Evolutionary conservation across 1,139 yeast species (phyloP), one percentile per base, ranked within the genome.

Genomic region (Suhomyces anneliseae): DNA sequence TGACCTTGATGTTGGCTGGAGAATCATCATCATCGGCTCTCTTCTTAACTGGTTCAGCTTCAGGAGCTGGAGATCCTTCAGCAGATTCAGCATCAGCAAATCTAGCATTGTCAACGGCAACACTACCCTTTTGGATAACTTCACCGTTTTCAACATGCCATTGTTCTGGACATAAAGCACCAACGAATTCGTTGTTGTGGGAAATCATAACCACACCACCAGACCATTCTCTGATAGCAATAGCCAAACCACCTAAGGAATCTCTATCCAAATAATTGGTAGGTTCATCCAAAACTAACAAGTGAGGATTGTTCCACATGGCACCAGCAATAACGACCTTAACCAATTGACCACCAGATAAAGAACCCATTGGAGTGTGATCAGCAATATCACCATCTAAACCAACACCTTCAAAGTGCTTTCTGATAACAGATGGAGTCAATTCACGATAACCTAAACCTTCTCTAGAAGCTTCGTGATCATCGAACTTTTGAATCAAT

Each of bases 231-330:
- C 97, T 85, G 63, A 93, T 93, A 46, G 99, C 99, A 59, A 92
- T 83, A 15, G 99, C 98, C 57, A 93, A 79, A 42, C 98, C 99
- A 64, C 99, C 99, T 53, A 93, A 78, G 27, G 98, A 92, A 66
- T 93, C 99, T 76, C 99, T 85, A 71, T 93, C 99, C 72, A 93
- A 79, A 78, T 93, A 93, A 74, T 93, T 93, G 62, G 99, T 93
- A 65, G 99, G 99, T 81, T 93, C 99, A 71, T 93, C 99, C 56
- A 93, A 79, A 38, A 93, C 99, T 55, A 93, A 81, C 71, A 93
- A 81, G 71, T 93, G 99, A n/a, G 99, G 99, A 66, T 93, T 93
- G 72, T 93, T 92, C 99, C 99, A 93, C 95, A 93, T 93, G 55
- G 98, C 98, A 70, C 98, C 98, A 14, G 99, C 99, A 76, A 93